Conservation (phyloP, 2,329 filamentous ascomycete species). For the Fusarium sp. region DNA sequence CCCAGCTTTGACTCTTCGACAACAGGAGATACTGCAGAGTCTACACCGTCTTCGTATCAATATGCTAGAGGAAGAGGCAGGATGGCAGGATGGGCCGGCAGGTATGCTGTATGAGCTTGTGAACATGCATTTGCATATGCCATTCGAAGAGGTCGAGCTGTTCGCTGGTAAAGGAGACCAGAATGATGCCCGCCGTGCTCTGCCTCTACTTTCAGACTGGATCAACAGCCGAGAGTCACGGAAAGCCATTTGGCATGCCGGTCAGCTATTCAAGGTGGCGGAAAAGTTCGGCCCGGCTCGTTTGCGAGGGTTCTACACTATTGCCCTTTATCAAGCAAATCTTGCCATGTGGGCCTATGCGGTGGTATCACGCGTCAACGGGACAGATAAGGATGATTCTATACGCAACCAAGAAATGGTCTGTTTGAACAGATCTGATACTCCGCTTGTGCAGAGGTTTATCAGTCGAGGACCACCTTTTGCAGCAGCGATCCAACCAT, state of each 20-base stretch:
- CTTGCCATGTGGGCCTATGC: conserved; percentile 8
- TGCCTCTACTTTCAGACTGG: not conserved
- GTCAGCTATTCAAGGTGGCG: not conserved
- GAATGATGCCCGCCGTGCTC: not conserved
- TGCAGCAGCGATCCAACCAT: not conserved
- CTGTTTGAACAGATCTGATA: not conserved
- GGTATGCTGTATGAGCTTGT: not conserved
- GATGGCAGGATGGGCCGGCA: not conserved
- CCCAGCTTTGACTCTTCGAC: not conserved
- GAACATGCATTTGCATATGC: not conserved
- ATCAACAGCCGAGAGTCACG: not conserved
- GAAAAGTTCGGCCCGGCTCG: not conserved
- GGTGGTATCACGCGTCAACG: not conserved
- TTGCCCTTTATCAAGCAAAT: conserved; percentile 3
- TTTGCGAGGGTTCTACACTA: not conserved
- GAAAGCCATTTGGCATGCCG: conserved; percentile 1
- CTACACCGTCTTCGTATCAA: not conserved
- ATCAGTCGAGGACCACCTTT: not conserved
- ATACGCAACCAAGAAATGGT: not conserved
- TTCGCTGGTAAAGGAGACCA: conserved; percentile 1
- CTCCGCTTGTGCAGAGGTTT: not conserved
- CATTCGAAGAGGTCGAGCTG: conserved; percentile 3
- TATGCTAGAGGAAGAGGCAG: not conserved
- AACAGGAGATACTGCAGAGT: conserved; percentile 1
- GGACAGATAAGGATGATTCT: not conserved